Evolutionary conservation across 2,329 filamentous ascomycete species (phyloP).

Genomic region (Aspergillus ruber): DNA sequence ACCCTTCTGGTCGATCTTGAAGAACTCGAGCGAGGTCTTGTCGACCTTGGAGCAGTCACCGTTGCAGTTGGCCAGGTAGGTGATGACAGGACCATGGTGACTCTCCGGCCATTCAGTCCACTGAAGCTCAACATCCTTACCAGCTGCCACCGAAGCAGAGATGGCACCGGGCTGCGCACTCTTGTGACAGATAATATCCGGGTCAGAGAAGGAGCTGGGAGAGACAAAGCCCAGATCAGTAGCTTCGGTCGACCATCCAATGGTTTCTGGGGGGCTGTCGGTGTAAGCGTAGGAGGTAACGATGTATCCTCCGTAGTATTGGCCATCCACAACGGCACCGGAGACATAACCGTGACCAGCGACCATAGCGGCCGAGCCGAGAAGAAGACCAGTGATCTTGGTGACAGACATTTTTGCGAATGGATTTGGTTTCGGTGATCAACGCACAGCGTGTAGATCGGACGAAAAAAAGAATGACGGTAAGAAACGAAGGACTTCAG

Average conservation of each 20-base stretch:
- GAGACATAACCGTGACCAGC: conserved; percentile 35
- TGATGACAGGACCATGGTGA: conserved; percentile 59
- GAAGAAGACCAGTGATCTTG: conserved; percentile 26
- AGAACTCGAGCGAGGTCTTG: conserved; percentile 50
- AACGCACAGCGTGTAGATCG: conserved; percentile 27
- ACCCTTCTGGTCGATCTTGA: conserved; percentile 58
- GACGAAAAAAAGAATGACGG: conserved; percentile 18
- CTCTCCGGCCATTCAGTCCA: conserved; percentile 62
- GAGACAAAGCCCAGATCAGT: conserved; percentile 51
- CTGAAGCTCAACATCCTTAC: conserved; percentile 51
- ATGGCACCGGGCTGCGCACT: conserved; percentile 46
- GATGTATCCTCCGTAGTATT: conserved; percentile 37
- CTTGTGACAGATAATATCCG: conserved; percentile 59
- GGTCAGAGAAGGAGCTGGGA: conserved; percentile 39
- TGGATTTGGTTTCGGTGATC: conserved; percentile 7
- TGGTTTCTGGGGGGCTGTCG: conserved; percentile 34
- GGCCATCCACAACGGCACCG: conserved; percentile 29
- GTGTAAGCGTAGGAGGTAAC: conserved; percentile 29
- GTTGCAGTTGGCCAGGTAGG: conserved; percentile 57
- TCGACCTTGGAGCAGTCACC: conserved; percentile 52
- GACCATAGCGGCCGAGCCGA: conserved; percentile 31
- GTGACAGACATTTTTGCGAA: conserved; percentile 26
- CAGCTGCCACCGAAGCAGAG: conserved; percentile 55
- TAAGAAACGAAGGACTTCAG: conserved; percentile 25
- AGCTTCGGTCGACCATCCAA: conserved; percentile 51